Conservation (phyloP, 2,329 filamentous ascomycete genomes). For the Fusarium solani-melongenae region DNA sequence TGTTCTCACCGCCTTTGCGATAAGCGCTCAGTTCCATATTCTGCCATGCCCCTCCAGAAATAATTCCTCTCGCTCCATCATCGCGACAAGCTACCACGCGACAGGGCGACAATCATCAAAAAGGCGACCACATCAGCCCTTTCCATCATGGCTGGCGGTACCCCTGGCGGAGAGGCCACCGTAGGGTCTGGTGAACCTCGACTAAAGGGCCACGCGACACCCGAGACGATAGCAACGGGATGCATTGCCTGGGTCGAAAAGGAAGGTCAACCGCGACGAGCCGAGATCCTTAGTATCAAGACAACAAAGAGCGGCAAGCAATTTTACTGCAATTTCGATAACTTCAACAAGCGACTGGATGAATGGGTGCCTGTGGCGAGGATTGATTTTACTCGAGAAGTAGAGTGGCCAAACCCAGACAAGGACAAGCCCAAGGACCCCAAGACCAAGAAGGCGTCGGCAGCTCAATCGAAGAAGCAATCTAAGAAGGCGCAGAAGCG, state of each 20-base stretch:
- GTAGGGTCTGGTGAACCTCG: slow-evolving; percentile 68
- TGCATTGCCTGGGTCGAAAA: slow-evolving; percentile 72
- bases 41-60: slow-evolving; percentile 44
- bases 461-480: slow-evolving; percentile 66
- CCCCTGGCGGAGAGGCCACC: slow-evolving; percentile 61
- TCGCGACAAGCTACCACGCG: slow-evolving; percentile 13
- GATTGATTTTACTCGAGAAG: slow-evolving; percentile 88
- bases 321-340: slow-evolving; percentile 97
- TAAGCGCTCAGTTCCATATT: slow-evolving; percentile 38
- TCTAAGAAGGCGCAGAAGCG: slow-evolving; percentile 70
- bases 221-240: slow-evolving; percentile 77
- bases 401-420: slow-evolving; percentile 95
- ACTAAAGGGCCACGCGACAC: slow-evolving; percentile 84
- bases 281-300: slow-evolving; percentile 95
- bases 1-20: slow-evolving; percentile 40
- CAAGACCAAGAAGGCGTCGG: slow-evolving; percentile 78
- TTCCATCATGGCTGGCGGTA: slow-evolving; percentile 65
- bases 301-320: slow-evolving; percentile 88
- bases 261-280: slow-evolving; percentile 87
- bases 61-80: slow-evolving; percentile 23
- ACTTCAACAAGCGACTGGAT: slow-evolving; percentile 88
- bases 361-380: slow-evolving; percentile 90
- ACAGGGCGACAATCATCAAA: slow-evolving; percentile 42
- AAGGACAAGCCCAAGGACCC: slow-evolving; percentile 81
- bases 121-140: not conserved